Percentiles rank a stretch among this genome's conserved stretches.
Evolutionary conservation across 2,329 filamentous ascomycete species (phyloP).

Genomic region (Amesomyces nigricolor): DNA sequence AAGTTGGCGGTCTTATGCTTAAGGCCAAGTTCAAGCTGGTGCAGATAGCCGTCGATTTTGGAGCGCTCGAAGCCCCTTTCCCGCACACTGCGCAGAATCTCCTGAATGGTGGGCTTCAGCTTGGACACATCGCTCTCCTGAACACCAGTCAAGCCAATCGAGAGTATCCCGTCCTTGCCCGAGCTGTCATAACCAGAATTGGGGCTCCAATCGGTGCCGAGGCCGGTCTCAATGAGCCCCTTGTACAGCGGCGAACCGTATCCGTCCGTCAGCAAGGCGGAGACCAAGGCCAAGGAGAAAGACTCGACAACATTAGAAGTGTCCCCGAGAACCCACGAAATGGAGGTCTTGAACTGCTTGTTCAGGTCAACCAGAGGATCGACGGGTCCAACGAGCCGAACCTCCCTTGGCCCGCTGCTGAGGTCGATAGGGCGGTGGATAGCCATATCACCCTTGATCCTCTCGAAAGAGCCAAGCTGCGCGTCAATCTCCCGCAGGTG

Average conservation of each 20-base stretch:
- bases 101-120: slow-evolving; percentile 67
- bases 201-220: slow-evolving; percentile 89
- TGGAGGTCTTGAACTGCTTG: slow-evolving; percentile 87
- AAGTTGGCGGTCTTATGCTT: slow-evolving; percentile 98
- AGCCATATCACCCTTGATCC: slow-evolving; percentile 62
- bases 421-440: slow-evolving; percentile 74
- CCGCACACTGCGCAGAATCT: slow-evolving; percentile 63
- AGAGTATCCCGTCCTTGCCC: slow-evolving; percentile 74
- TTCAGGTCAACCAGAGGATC: slow-evolving; percentile 82
- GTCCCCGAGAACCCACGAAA: slow-evolving; percentile 87
- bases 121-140: slow-evolving; percentile 71
- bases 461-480: slow-evolving; percentile 67
- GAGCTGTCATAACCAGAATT: slow-evolving; percentile 88
- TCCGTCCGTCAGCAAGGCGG: slow-evolving; percentile 81
- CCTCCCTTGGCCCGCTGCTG: slow-evolving; percentile 56
- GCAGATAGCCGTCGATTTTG: slow-evolving; percentile 90
- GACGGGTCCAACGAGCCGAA: slow-evolving; percentile 72
- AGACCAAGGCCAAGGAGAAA: slow-evolving; percentile 77
- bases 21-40: slow-evolving; percentile 85
- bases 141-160: slow-evolving; percentile 86
- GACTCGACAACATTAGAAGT: slow-evolving; percentile 78
- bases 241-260: slow-evolving; percentile 93
- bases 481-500: slow-evolving; percentile 76
- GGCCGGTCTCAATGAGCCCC: slow-evolving; percentile 78
- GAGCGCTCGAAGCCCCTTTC: slow-evolving; percentile 77